A percentile compares a stretch with the other conserved stretches of the same genome.
Conservation (phyloP, 139 green algal species). For the Coelastrella sp. region DNA sequence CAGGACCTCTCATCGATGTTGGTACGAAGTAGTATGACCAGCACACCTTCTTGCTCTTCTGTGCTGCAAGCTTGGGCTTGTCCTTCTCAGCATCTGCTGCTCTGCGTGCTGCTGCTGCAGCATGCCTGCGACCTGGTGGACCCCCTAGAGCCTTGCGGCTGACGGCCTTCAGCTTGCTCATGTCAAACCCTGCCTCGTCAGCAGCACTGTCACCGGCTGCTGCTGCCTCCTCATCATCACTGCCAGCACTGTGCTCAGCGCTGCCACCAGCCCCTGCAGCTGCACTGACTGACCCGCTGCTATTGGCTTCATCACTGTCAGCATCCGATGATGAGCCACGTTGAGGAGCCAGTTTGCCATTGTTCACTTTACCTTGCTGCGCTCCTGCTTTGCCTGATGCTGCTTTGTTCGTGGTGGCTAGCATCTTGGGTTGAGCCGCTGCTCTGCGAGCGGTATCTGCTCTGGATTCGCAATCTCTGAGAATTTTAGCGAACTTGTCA, state of each 20-base stretch:
- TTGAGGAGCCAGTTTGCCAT: slow-evolving; percentile 13
- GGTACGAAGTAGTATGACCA: too few relatives aligned
- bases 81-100: slow-evolving; percentile 40
- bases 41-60: slow-evolving; percentile 55
- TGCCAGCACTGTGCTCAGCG: slow-evolving; percentile 21
- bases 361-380: not conserved
- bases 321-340: slow-evolving; percentile 16
- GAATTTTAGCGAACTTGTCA: slow-evolving; percentile 64
- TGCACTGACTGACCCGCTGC: not conserved
- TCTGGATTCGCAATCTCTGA: slow-evolving; percentile 74
- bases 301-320: slow-evolving; percentile 11
- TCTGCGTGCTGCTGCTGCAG: not conserved
- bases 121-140: slow-evolving; percentile 29
- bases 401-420: slow-evolving; percentile 20
- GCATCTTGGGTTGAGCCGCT: not conserved
- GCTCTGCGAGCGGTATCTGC: slow-evolving; percentile 56
- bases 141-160: slow-evolving; percentile 32
- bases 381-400: not conserved
- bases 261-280: slow-evolving; percentile 2
- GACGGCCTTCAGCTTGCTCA: slow-evolving; percentile 62
- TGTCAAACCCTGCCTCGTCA: slow-evolving; percentile 54
- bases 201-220: not conserved
- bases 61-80: slow-evolving; percentile 40
- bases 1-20: too few relatives aligned
- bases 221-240: slow-evolving; percentile 10